A percentile compares a stretch with the other conserved stretches of the same genome.
Evolutionary conservation across 495 filamentous ascomycete species (phyloP).

Genomic region (Neurospora sp.): DNA sequence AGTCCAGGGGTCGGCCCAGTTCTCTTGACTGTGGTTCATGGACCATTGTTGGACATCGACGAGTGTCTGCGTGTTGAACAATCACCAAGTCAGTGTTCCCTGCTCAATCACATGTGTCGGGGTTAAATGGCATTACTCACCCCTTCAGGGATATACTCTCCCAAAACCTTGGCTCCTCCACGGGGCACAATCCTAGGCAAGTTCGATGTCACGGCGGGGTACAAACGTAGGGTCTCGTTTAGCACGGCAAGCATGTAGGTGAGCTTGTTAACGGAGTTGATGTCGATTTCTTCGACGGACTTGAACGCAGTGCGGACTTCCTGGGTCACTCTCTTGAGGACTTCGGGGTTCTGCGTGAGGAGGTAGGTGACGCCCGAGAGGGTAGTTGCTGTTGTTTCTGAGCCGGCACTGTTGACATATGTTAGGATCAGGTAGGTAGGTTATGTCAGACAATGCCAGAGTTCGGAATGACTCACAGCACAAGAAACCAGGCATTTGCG

Average conservation of each 20-base stretch:
- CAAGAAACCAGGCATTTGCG: constrained; percentile 7
- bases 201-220: constrained; percentile 38
- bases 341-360: constrained; percentile 33
- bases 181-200: constrained; percentile 32
- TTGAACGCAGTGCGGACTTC: constrained; percentile 43
- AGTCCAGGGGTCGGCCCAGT: constrained; percentile 26
- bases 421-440: background rate
- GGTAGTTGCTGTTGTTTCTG: constrained; percentile 47
- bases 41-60: constrained; percentile 29
- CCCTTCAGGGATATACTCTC: constrained; percentile 28
- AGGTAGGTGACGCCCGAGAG: constrained; percentile 40
- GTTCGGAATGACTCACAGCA: background rate
- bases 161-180: constrained; percentile 35
- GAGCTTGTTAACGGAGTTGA: constrained; percentile 29
- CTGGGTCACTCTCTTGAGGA: constrained; percentile 25
- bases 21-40: constrained; percentile 25
- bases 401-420: constrained; percentile 11
- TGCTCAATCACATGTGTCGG: background rate
- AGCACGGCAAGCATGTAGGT: constrained; percentile 46
- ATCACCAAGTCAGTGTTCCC: constrained; percentile 12
- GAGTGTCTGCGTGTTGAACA: constrained; percentile 20
- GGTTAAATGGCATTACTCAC: constrained; percentile 13
- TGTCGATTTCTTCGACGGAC: constrained; percentile 36
- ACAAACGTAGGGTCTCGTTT: constrained; percentile 45
- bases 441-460: background rate